Conservation (phyloP, 108 stramenopile species). For the Cafeteria roenbergensis region DNA sequence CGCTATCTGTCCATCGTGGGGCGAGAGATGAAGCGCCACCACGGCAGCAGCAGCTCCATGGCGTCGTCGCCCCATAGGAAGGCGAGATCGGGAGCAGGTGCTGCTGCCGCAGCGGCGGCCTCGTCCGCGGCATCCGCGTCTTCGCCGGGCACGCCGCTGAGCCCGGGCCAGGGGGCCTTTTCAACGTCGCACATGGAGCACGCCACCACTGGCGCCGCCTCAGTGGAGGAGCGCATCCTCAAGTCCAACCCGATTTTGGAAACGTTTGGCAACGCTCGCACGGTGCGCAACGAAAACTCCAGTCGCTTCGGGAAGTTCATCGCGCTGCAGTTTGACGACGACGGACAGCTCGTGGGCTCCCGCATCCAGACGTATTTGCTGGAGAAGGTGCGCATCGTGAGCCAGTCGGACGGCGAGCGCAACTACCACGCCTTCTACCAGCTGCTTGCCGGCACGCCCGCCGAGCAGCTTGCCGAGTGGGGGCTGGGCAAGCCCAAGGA, state of each 20-base stretch:
- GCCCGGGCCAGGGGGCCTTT: too few relatives aligned
- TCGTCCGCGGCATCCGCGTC: too few relatives aligned
- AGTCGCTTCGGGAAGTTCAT: slow-evolving; percentile 91
- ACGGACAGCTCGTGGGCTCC: slow-evolving; percentile 74
- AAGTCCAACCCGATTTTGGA: slow-evolving; percentile 52
- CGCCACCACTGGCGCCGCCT: slow-evolving; percentile 15
- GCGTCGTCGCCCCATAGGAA: too few relatives aligned
- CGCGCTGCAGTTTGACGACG: slow-evolving; percentile 69
- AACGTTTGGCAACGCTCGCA: slow-evolving; percentile 52
- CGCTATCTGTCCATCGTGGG: slow-evolving; percentile 56
- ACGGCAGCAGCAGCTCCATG: too few relatives aligned
- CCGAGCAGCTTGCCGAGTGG: slow-evolving; percentile 5
- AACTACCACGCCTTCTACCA: slow-evolving; percentile 47
- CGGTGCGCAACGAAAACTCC: slow-evolving; percentile 65
- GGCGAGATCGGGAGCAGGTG: too few relatives aligned
- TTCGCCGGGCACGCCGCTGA: too few relatives aligned
- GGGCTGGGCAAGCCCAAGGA: slow-evolving; percentile 1
- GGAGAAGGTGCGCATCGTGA: slow-evolving; percentile 84
- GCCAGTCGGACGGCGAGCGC: slow-evolving; percentile 68
- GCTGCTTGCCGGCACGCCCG: slow-evolving; percentile 7
- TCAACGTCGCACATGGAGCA: too few relatives aligned
- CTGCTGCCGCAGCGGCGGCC: not conserved
- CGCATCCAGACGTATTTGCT: slow-evolving; percentile 85
- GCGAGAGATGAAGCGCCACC: not conserved
- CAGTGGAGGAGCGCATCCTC: slow-evolving; percentile 34